phyloP scores from a whole-genome alignment of 2,329 filamentous ascomycete genomes.

The Phyllosticta citribraziliensis region DNA sequence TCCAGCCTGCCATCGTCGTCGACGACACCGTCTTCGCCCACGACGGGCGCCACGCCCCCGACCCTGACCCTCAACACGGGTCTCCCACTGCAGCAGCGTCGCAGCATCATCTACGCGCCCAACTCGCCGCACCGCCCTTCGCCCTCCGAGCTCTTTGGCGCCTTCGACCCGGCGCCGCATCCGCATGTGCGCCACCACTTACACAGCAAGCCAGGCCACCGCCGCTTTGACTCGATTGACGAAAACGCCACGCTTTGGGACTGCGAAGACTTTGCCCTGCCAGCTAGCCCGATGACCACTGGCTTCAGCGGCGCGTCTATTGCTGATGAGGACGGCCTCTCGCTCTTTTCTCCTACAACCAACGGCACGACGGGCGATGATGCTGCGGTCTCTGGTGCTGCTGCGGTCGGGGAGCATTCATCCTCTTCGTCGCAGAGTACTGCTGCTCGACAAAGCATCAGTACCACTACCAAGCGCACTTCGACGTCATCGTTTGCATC shows the following conservation, averaged over 20 bases:
- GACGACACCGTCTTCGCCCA: neutral
- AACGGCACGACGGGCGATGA: neutral
- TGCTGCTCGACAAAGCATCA: neutral
- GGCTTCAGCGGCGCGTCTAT: neutral
- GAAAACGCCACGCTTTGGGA: neutral
- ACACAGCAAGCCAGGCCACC: neutral
- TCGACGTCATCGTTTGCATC: neutral
- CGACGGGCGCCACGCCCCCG: neutral
- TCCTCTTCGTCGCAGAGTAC: neutral
- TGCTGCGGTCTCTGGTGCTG: neutral
- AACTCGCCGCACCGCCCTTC: conserved; percentile 19
- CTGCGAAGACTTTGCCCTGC: neutral
- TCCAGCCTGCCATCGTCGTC: neutral
- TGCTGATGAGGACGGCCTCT: neutral
- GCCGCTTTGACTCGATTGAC: neutral
- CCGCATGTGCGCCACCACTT: neutral
- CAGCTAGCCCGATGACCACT: neutral
- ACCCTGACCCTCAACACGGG: neutral
- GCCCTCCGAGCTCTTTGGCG: conserved; percentile 14
- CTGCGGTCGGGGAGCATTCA: neutral
- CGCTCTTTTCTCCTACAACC: neutral
- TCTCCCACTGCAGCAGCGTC: neutral
- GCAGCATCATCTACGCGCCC: conserved; percentile 2
- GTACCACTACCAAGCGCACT: neutral
- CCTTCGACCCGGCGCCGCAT: neutral